phyloP scores from a whole-genome alignment of 257 asterid genomes.

The Solanum paucissectum region DNA sequence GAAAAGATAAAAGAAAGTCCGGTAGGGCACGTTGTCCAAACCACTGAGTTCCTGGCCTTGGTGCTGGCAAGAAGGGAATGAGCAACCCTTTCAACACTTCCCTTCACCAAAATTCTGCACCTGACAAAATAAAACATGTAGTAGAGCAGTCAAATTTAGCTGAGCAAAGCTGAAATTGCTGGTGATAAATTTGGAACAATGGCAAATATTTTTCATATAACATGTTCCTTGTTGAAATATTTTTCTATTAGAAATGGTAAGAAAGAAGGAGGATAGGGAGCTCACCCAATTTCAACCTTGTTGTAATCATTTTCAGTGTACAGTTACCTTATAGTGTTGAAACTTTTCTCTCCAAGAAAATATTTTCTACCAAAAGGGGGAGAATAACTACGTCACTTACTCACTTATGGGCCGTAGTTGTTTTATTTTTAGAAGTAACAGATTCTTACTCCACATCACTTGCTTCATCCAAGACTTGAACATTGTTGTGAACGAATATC shows the following conservation, averaged over 20 bases:
- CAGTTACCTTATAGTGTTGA: not conserved
- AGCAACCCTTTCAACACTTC: slow-evolving; percentile 39
- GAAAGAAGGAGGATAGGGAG: not conserved
- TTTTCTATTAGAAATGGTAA: not conserved
- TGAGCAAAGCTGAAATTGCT: not conserved
- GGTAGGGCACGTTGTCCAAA: slow-evolving; percentile 12
- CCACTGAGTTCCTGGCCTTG: slow-evolving; percentile 21
- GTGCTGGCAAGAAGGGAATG: slow-evolving; percentile 20
- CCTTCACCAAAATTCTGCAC: slow-evolving; percentile 32
- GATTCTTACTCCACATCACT: not conserved
- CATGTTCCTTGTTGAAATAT: not conserved
- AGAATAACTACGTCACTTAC: not conserved
- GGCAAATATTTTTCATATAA: not conserved
- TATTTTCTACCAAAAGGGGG: not conserved
- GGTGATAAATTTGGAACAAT: not conserved
- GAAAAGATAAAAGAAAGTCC: slow-evolving; percentile 17
- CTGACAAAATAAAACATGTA: not conserved
- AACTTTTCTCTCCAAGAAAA: not conserved
- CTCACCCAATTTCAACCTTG: not conserved
- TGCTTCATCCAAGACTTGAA: not conserved
- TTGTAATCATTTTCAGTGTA: not conserved
- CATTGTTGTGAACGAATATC: not conserved
- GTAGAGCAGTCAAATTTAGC: not conserved
- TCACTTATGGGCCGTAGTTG: not conserved
- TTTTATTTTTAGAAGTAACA: not conserved